A percentile compares a stretch with the other conserved stretches of the same genome.
Evolutionary conservation across 805 yeast species (phyloP).

Genomic region (Wickerhamiella qilinensis): DNA sequence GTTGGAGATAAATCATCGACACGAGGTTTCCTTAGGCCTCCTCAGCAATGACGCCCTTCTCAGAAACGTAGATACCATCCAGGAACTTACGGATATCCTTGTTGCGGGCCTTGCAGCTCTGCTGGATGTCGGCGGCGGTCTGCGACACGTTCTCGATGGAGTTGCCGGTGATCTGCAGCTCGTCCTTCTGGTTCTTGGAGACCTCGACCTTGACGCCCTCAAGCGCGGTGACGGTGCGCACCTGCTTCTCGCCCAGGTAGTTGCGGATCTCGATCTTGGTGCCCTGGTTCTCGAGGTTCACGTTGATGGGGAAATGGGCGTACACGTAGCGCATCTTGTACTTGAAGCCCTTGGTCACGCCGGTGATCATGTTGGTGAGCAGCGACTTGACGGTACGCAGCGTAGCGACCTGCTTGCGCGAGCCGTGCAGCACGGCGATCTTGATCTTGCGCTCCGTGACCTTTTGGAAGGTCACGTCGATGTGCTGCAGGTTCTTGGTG

Average conservation of each 20-base stretch:
- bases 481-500: conserved; percentile 81
- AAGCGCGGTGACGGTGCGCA: conserved; percentile 69
- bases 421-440: conserved; percentile 94
- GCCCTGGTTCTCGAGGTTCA: conserved; percentile 72
- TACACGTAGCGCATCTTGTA: conserved; percentile 99
- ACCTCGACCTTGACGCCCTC: conserved; percentile 81
- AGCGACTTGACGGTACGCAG: conserved; percentile 96
- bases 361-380: conserved; percentile 84
- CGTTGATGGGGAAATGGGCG: conserved; percentile 99
- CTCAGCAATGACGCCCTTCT: conserved; percentile 74
- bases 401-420: conserved; percentile 99
- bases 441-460: conserved; percentile 55
- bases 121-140: conserved; percentile 96
- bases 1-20: no score
- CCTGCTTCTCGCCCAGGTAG: conserved; percentile 98
- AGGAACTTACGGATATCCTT: conserved; percentile 99
- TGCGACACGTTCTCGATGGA: conserved; percentile 95
- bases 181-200: conserved; percentile 83
- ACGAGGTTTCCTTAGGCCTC: conserved; percentile 28
- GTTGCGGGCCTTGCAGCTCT: conserved; percentile 96
- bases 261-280: conserved; percentile 90
- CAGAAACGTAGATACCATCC: conserved; percentile 99
- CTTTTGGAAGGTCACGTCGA: conserved; percentile 83
- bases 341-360: conserved; percentile 98
- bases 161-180: conserved; percentile 84